These are phyloP conservation scores for Neurospora sublineolata DNA, from an alignment of 495 filamentous ascomycete genomes.

Conservation along the genomic window DNA sequence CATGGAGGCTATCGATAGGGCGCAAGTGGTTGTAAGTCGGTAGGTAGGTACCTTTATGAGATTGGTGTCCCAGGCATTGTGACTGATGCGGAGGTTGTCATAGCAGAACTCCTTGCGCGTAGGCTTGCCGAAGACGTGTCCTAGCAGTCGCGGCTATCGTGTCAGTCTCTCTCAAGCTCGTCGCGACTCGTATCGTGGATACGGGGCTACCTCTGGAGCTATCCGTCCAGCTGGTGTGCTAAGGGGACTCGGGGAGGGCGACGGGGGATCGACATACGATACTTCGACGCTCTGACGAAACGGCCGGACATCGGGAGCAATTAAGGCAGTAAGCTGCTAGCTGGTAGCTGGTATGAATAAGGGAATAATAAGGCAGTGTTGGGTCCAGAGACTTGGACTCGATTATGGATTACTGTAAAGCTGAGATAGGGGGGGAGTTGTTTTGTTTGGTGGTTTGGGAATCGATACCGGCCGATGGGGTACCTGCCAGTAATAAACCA, in stretches of 20 bases:
- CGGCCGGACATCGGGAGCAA: conserved; percentile 68
- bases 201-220: conserved; percentile 6
- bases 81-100: conserved; percentile 87
- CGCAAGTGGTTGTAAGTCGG: too few species aligned
- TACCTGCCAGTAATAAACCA: neutral
- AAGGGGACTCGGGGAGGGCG: conserved; percentile 8
- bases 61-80: conserved; percentile 99
- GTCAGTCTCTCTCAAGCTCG: conserved; percentile 13
- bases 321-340: neutral
- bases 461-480: neutral
- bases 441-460: neutral
- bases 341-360: neutral
- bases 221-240: conserved; percentile 11
- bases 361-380: neutral
- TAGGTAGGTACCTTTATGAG: conserved; percentile 74
- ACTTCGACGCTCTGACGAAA: conserved; percentile 97
- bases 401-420: neutral
- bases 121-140: conserved; percentile 92
- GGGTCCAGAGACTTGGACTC: neutral
- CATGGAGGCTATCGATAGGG: neutral
- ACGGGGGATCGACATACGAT: conserved; percentile 53
- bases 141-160: conserved; percentile 34
- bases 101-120: conserved; percentile 90
- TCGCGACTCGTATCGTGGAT: conserved; percentile 11
- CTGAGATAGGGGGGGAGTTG: neutral